Evolutionary conservation across 176 grass and related monocot genomes (phyloP), one percentile per base, ranked within the genome.

Genomic region (Lolium rigidum): DNA sequence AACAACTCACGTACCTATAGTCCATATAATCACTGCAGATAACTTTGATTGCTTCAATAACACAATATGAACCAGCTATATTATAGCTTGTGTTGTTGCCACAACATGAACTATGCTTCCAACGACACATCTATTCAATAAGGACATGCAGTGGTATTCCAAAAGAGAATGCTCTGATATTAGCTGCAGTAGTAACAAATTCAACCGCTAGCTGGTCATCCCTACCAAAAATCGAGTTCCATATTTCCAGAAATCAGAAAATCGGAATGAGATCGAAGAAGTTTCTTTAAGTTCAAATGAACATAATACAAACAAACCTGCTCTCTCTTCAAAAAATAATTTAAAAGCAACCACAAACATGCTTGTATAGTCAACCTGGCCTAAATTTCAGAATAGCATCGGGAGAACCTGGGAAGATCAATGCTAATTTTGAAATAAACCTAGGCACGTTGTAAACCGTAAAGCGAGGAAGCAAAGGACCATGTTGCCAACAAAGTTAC

Each of bases 181-280:
- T 99, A 47, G 97, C 97, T 7, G 94, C 94, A 64, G 97, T 82
- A 83, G 97, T 91, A 76, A 99, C 97, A 86, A 99, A 91, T 79
- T 99, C 97, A 15, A 99, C 92, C 68, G 97, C 94, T 70, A 99
- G 71, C 57, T 99, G 97, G 59, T 99, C 97, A 91, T 99, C 97
- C 74, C 96, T 99, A 83, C 96, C 97, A 84, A 99, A 99, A 82
- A 90, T 82, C 65, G 96, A 84, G 65, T 77, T 92, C 20, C 97
- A 94, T 82, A 96, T 91, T 70, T 99, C 97, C 97, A 96, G 88
- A 46, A 63, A 50, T 70, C 43, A 66, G 12, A 65, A 72, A 47
- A 82, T 11, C 51, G 13, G 4, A 49, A 83, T 55, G 37, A 58
- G 16, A 54, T 73, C 55, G 12, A 88, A 35, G 2, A 26, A 28